A percentile compares a stretch with the other conserved stretches of the same genome.
phyloP scores from a whole-genome alignment of 1,139 yeast genomes.

The Suhomyces yuchorum region DNA sequence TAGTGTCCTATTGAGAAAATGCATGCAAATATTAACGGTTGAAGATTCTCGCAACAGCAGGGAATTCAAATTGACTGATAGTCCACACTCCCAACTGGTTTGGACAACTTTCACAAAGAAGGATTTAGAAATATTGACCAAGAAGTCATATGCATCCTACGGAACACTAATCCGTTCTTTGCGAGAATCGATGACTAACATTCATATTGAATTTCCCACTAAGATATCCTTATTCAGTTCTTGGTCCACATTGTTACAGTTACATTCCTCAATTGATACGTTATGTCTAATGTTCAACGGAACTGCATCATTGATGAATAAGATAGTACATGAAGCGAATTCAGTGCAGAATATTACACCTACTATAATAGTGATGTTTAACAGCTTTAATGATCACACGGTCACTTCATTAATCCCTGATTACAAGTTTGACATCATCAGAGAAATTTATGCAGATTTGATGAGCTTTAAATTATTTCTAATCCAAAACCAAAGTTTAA shows the following conservation, averaged over 20 bases:
- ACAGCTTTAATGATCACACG: slow-evolving; percentile 31
- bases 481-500: slow-evolving; percentile 15
- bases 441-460: slow-evolving; percentile 30
- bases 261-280: slow-evolving; percentile 38
- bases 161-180: slow-evolving; percentile 38
- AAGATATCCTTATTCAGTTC: slow-evolving; percentile 42
- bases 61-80: neutral
- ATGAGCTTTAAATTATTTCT: slow-evolving; percentile 25
- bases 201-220: slow-evolving; percentile 41
- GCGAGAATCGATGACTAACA: slow-evolving; percentile 32
- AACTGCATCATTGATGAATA: slow-evolving; percentile 35
- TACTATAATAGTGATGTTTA: slow-evolving; percentile 29
- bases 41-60: slow-evolving; percentile 9
- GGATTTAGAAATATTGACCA: slow-evolving; percentile 34
- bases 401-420: slow-evolving; percentile 36
- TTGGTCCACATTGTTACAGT: slow-evolving; percentile 40
- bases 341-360: slow-evolving; percentile 27
- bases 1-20: slow-evolving; percentile 34
- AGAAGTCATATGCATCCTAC: slow-evolving; percentile 38
- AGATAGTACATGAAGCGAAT: slow-evolving; percentile 28
- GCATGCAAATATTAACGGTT: slow-evolving; percentile 25
- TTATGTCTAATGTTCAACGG: slow-evolving; percentile 37
- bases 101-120: slow-evolving; percentile 29
- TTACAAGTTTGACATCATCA: slow-evolving; percentile 34
- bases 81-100: slow-evolving; percentile 12